Evolutionary conservation across 768 basidiomycete species (phyloP).

Genomic region (Suillus placidus): DNA sequence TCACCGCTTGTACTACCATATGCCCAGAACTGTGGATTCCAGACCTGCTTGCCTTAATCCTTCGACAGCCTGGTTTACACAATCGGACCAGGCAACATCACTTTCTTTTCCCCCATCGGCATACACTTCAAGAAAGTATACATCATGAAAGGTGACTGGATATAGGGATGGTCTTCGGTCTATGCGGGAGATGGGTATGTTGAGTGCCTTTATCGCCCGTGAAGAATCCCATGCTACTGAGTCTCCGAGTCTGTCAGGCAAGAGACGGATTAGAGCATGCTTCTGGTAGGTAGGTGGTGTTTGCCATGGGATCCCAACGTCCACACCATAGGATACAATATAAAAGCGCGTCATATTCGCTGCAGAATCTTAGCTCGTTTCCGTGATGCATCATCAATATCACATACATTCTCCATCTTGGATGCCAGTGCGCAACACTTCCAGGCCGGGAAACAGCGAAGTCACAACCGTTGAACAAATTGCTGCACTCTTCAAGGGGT

Average conservation of each 20-base stretch:
- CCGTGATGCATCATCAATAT: neutral
- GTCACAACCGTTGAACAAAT: conserved; percentile 73
- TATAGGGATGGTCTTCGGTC: conserved; percentile 63
- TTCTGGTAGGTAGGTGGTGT: conserved; percentile 23
- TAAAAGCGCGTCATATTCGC: conserved; percentile 76
- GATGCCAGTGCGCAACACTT: conserved; percentile 61
- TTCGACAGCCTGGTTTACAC: conserved; percentile 39
- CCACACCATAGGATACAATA: conserved; percentile 46
- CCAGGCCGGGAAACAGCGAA: conserved; percentile 60
- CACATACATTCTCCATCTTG: conserved; percentile 49
- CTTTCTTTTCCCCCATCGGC: conserved; percentile 8
- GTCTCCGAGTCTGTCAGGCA: conserved; percentile 10
- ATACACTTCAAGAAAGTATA: conserved; percentile 68
- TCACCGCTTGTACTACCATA: conserved; percentile 43
- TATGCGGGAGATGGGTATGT: conserved; percentile 51
- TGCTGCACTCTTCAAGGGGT: conserved; percentile 58
- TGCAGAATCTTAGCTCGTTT: conserved; percentile 28
- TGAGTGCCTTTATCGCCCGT: conserved; percentile 39
- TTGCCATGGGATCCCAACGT: conserved; percentile 30
- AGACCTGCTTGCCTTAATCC: conserved; percentile 38
- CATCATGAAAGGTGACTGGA: conserved; percentile 51
- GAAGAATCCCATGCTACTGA: conserved; percentile 16
- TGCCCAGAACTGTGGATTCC: conserved; percentile 45
- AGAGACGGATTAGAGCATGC: conserved; percentile 44
- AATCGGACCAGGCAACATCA: conserved; percentile 33